Base-by-base conservation (phyloP, 257 asterid genomes). In the Salvia miltiorrhiza region DNA sequence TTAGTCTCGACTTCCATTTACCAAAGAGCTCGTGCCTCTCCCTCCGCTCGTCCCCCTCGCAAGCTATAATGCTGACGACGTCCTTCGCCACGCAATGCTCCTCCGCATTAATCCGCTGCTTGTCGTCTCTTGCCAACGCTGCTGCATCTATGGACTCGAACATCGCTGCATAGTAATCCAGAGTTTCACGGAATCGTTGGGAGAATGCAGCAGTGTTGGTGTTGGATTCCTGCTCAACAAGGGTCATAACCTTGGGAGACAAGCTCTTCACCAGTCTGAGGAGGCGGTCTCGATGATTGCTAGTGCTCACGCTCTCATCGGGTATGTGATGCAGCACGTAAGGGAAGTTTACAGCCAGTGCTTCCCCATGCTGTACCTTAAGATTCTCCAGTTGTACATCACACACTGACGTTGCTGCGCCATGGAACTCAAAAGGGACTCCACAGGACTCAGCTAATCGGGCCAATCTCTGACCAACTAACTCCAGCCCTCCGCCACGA, bases 1-100 rank as follows among this genome's bases (percentile, higher is more conserved):
- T 19, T 14, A 91, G 76, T 49, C 97, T 84, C 76, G 56, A 11
- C 67, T 85, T 82, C 97, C 97, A 91, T 78, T 91, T 86, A 7
- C 95, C 93, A 9, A 87, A 88, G 35, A 76, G 79, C 72, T 91
- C 97, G n/a, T 91, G 97, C 67, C 97, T 85, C 72, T 91, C 97
- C 52, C 86, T 85, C 64, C 97, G 76, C 9, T 86, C 97, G 0
- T 54, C 70, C 56, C 92, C 97, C 84, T 91, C 97, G 21, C 97
- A 91, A 0, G 97, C 92, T 13, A 91, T 75, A 9, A 91, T 85
- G 80, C 87, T 90, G 20, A 90, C 97, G 0, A 90, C 74, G 9
- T 90, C 97, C 72, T 84, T 77, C 0, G 97, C 97, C 16, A 90
- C 82, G 2, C 96, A 91, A 40, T 91, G 85, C 77, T 85, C 86